Percentiles rank a stretch among this genome's conserved stretches.
phyloP scores from a whole-genome alignment of 352 stramenopile species.

The Detonula confervacea region DNA sequence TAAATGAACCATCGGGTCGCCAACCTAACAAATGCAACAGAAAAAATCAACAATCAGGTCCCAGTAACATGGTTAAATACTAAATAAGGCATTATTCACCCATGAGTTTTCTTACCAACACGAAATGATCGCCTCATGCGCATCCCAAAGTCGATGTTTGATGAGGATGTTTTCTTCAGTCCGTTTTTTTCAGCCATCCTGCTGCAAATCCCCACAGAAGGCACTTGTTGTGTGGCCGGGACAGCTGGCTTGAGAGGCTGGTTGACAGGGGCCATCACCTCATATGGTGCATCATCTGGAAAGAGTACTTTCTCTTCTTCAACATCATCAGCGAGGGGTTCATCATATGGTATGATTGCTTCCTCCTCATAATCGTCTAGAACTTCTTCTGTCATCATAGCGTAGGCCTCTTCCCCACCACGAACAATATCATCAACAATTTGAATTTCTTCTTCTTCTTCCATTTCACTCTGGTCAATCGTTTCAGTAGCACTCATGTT shows the following conservation, averaged over 20 bases:
- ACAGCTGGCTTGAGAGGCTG: slow-evolving; percentile 14
- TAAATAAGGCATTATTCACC: slow-evolving; percentile 20
- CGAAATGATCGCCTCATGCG: slow-evolving; percentile 81
- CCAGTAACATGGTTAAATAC: slow-evolving; percentile 6
- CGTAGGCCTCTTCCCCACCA: slow-evolving; percentile 51
- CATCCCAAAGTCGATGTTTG: slow-evolving; percentile 73
- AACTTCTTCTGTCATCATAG: slow-evolving; percentile 59
- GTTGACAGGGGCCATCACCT: neutral
- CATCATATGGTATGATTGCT: slow-evolving; percentile 31
- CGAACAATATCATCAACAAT: slow-evolving; percentile 43
- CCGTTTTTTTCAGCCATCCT: slow-evolving; percentile 52
- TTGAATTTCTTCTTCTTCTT: slow-evolving; percentile 32
- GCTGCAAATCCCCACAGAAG: slow-evolving; percentile 47
- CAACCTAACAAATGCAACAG: slow-evolving; percentile 51
- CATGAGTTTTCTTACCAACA: slow-evolving; percentile 57
- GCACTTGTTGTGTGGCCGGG: neutral
- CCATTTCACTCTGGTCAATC: slow-evolving; percentile 33
- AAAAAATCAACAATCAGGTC: slow-evolving; percentile 6
- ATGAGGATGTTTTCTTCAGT: slow-evolving; percentile 39
- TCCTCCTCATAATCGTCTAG: slow-evolving; percentile 37
- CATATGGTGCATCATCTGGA: slow-evolving; percentile 38
- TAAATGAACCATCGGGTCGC: slow-evolving; percentile 79
- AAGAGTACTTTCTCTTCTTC: slow-evolving; percentile 45
- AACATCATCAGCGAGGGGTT: slow-evolving; percentile 5
- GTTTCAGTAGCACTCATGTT: slow-evolving; percentile 40